Evolutionary conservation across 73 alveolate species (phyloP), one percentile per base, ranked within the genome.

Genomic region (Stentor roeselii): DNA sequence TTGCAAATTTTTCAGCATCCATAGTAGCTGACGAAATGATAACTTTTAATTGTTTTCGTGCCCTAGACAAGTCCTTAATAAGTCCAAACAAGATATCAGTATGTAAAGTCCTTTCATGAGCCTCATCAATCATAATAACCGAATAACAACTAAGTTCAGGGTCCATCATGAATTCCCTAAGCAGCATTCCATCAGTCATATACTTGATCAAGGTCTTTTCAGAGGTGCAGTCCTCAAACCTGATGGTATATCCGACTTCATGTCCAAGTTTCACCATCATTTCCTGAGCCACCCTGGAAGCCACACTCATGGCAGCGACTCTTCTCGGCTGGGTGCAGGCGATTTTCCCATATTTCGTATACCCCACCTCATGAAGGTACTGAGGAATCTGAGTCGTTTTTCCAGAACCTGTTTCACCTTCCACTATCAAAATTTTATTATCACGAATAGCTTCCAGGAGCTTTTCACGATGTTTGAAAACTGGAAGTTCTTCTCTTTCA

Each of bases 271-370:
- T 96, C 32, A 95, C 98, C 39, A 90, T 95, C 98, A 92, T 93
- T 92, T 98, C 99, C 74, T 42, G 77, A 21, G 99, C 99, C 36
- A 98, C 99, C 84, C 99, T 89, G 4, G 99, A 95, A 35, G 99
- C 99, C 11, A 98, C 99, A 84, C 99, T 90, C 99, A 98, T 95
- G 3, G 99, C 99, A 6, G 99, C 99, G 2, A 98, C 99, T 87
- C 99, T 95, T 82, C 99, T 89, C 0, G 99, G 99, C 89, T 98
- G 98, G 3, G 99, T 98, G 67, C 99, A 87, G 39, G 99, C 99
- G 38, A 98, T 98, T 88, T 93, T 97, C 80, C 99, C 99, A 58
- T 84, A 84, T 82, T 88, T 92, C 40, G 99, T 93, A 84, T 98
- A 98, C 31, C 99, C 99, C 27, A 92, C 95, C 90, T 98, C 99